A percentile compares a stretch with the other conserved stretches of the same genome.
Evolutionary conservation across 139 green algal genomes (phyloP).

Genomic region (Chlamydomonas schloesseri): DNA sequence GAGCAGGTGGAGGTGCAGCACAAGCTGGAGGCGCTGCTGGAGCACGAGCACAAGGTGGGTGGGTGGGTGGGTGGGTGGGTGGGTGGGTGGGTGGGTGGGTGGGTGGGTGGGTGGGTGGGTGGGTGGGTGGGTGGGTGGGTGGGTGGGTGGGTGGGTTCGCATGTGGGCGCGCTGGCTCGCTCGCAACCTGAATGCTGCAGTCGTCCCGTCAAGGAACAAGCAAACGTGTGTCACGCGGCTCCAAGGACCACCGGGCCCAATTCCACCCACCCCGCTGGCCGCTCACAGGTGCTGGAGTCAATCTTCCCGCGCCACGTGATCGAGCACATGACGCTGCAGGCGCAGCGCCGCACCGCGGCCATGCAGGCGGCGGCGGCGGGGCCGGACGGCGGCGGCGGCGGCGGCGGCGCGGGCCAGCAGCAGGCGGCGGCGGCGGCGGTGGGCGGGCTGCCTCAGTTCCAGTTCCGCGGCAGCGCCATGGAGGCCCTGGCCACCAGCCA

Average conservation of each 20-base stretch:
- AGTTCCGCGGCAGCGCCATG: slow-evolving; percentile 30
- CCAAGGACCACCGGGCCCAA: no score
- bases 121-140: no score
- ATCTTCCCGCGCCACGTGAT: slow-evolving; percentile 45
- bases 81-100: no score
- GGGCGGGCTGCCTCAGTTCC: background rate
- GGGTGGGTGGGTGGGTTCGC: no score
- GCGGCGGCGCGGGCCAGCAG: background rate
- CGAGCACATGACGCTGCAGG: slow-evolving; percentile 39
- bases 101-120: no score
- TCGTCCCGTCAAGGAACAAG: no score
- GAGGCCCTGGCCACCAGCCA: slow-evolving; percentile 39
- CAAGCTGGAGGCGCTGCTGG: slow-evolving; percentile 39
- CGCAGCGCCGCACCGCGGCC: slow-evolving; percentile 5
- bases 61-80: background rate
- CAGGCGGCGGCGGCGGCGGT: background rate
- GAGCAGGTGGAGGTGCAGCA: slow-evolving; percentile 31
- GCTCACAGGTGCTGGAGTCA: slow-evolving; percentile 19
- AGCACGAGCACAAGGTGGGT: slow-evolving; percentile 40
- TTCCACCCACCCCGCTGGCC: no score
- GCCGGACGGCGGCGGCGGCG: background rate
- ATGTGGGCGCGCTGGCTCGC: no score
- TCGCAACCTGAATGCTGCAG: no score
- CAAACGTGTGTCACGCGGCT: no score
- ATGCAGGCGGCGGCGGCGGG: background rate